Evolutionary conservation across 441 rosid genomes (phyloP).

Genomic region (Aleurites moluccanus): DNA sequence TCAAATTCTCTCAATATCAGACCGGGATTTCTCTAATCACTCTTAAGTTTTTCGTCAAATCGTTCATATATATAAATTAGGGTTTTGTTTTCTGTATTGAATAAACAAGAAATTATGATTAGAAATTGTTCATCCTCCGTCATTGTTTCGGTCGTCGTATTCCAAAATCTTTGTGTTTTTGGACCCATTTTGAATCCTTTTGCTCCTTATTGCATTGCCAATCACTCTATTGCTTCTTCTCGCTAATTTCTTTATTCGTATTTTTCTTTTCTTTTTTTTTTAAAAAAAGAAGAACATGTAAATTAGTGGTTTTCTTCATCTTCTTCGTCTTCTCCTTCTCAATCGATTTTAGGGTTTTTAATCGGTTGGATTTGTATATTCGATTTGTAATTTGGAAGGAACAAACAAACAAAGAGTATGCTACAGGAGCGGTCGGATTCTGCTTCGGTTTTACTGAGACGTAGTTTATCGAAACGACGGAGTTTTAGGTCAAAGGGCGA

Average conservation of each 20-base stretch:
- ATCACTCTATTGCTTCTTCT: conserved; percentile 52
- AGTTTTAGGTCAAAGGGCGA: conserved; percentile 46
- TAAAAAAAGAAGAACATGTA: conserved; percentile 17
- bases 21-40: conserved; percentile 10
- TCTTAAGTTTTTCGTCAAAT: neutral
- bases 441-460: conserved; percentile 35
- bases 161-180: conserved; percentile 61
- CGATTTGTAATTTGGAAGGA: neutral
- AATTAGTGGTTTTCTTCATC: conserved; percentile 16
- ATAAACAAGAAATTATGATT: conserved; percentile 44
- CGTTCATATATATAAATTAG: neutral
- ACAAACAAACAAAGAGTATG: conserved; percentile 30
- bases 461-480: conserved; percentile 54
- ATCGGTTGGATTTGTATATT: neutral
- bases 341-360: neutral
- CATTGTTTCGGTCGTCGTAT: conserved; percentile 35
- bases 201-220: conserved; percentile 78
- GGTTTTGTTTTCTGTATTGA: neutral
- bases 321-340: conserved; percentile 8
- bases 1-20: conserved; percentile 8
- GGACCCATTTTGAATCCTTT: conserved; percentile 93
- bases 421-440: conserved; percentile 40
- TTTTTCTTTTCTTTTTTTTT: neutral
- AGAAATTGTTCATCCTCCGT: conserved; percentile 39
- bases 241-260: conserved; percentile 36